These are phyloP conservation scores for Penicillium steckii DNA, from an alignment of 495 filamentous ascomycete species.

Conservation along the genomic window DNA sequence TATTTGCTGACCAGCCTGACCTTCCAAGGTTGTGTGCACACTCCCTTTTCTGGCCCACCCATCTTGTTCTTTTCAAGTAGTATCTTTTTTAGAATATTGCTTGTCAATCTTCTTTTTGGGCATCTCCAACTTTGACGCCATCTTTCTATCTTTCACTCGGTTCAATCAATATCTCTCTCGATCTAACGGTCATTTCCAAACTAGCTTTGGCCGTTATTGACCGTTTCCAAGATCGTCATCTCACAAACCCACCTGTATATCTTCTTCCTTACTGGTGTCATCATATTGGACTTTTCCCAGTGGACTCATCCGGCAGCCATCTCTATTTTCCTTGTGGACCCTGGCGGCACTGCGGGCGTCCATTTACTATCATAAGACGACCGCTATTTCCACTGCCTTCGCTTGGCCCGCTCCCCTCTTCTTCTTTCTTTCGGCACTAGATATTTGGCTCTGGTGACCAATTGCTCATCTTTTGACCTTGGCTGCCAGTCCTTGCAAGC, in stretches of 20 bases:
- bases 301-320: constrained; percentile 5
- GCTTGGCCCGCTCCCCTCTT: constrained; percentile 7
- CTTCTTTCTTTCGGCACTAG: not conserved
- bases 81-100: not conserved
- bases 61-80: not conserved
- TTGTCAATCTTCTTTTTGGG: not conserved
- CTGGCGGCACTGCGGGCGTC: constrained; percentile 19
- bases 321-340: constrained; percentile 24
- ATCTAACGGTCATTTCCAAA: not conserved
- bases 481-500: not conserved
- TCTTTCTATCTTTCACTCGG: not conserved
- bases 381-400: constrained; percentile 26
- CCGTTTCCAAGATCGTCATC: constrained; percentile 19
- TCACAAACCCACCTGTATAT: constrained; percentile 1
- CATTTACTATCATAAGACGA: constrained; percentile 22
- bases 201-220: constrained; percentile 9
- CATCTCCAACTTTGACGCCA: not conserved
- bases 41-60: constrained; percentile 4
- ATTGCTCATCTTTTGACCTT: constrained; percentile 7
- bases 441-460: constrained; percentile 18
- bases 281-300: not conserved
- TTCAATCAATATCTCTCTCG: not conserved
- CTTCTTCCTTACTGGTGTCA: not conserved
- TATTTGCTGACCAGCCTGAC: not conserved
- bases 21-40: not conserved